These are phyloP conservation scores for Trebouxia sp. DNA, from an alignment of 139 green algal species.

Conservation along the genomic window DNA sequence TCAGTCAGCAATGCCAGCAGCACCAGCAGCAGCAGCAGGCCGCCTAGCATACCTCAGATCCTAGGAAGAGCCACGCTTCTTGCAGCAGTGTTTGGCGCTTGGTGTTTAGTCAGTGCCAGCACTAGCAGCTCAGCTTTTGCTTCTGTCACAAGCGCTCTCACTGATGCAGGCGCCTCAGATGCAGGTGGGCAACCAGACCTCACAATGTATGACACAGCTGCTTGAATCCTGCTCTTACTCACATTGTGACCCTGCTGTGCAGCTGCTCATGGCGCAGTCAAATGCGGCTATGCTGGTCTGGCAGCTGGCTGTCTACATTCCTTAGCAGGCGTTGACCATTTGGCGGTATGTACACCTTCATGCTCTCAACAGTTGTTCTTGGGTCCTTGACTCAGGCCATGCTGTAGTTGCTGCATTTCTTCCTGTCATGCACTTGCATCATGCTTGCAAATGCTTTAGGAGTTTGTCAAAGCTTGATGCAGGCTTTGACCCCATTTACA, in stretches of 20 bases:
- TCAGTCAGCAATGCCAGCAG: no score
- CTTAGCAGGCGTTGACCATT: slow-evolving; percentile 94
- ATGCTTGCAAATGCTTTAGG: background rate
- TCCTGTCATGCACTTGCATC: background rate
- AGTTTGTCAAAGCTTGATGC: background rate
- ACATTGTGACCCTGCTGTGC: background rate
- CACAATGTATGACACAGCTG: background rate
- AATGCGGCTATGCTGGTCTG: slow-evolving; percentile 81
- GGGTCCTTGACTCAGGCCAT: background rate
- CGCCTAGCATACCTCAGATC: background rate
- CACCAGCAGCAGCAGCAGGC: no score
- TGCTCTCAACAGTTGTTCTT: background rate
- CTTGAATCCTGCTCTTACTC: background rate
- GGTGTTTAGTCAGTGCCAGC: background rate
- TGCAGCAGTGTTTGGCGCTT: background rate
- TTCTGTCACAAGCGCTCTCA: background rate
- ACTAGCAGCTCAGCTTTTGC: background rate
- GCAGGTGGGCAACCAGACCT: background rate
- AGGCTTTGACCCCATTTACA: slow-evolving; percentile 92
- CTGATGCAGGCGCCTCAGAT: background rate
- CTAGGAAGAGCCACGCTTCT: background rate
- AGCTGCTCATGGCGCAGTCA: slow-evolving; percentile 10
- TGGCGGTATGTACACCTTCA: slow-evolving; percentile 65
- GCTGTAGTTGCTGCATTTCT: background rate
- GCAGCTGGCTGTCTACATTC: slow-evolving; percentile 94